These are phyloP conservation scores for Hirschioporus abietinus DNA, from an alignment of 768 basidiomycete genomes.

Conservation along the genomic window DNA sequence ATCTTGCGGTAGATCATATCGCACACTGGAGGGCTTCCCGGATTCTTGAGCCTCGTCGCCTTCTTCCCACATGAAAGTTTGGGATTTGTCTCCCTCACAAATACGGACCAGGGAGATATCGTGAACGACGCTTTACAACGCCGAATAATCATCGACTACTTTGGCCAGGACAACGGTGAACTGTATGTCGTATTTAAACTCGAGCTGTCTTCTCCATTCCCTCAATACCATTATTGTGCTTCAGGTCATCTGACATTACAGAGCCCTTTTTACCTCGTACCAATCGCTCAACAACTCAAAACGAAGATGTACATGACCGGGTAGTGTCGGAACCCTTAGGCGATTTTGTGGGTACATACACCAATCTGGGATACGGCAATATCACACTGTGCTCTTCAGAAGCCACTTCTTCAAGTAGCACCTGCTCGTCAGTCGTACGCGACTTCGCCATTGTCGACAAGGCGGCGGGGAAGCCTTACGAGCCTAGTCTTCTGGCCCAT, in stretches of 20 bases:
- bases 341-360: constrained; percentile 31
- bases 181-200: constrained; percentile 9
- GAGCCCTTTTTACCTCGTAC: constrained; percentile 2
- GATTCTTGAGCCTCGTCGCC: constrained; percentile 25
- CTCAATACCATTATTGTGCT: background rate
- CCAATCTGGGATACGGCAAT: constrained; percentile 31
- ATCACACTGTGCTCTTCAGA: constrained; percentile 31
- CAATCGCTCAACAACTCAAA: constrained; percentile 2
- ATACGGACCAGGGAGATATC: constrained; percentile 19
- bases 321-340: constrained; percentile 17
- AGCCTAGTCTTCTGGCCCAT: constrained; percentile 23
- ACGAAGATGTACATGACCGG: constrained; percentile 12
- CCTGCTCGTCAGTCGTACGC: constrained; percentile 21
- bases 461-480: background rate
- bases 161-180: constrained; percentile 7
- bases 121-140: constrained; percentile 11
- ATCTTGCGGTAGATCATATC: constrained; percentile 24
- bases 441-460: constrained; percentile 26
- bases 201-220: background rate
- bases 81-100: constrained; percentile 31
- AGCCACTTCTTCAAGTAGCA: constrained; percentile 15
- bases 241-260: constrained; percentile 11
- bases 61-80: constrained; percentile 32
- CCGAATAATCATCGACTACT: constrained; percentile 20
- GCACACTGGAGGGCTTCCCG: constrained; percentile 31